These are phyloP conservation scores for Dictyostelium capitatum DNA, from an alignment of 78 protist species.

Conservation along the genomic window DNA sequence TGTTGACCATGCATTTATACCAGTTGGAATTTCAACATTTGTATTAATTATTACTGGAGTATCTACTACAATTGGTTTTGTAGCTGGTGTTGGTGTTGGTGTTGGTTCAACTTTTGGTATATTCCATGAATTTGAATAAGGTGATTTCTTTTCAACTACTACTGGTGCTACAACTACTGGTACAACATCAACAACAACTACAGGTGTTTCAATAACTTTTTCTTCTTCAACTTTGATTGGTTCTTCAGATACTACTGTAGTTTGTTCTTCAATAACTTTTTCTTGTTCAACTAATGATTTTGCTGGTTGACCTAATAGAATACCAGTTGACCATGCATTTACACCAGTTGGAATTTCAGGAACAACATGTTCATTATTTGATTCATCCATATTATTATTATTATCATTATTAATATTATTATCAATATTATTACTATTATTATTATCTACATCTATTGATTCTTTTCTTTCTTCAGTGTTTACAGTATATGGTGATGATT, in stretches of 20 bases:
- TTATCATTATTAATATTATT: background rate
- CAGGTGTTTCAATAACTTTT: background rate
- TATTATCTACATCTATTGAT: background rate
- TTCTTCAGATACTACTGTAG: constrained; percentile 12
- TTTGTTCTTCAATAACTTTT: background rate
- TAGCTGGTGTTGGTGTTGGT: background rate
- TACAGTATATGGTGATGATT: constrained; percentile 15
- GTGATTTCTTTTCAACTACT: constrained; percentile 1
- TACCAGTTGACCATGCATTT: constrained; percentile 81
- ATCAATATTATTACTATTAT: background rate
- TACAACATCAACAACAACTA: constrained; percentile 3
- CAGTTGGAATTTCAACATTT: constrained; percentile 33
- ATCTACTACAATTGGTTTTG: background rate
- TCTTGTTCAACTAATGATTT: background rate
- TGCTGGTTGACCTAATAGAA: constrained; percentile 43
- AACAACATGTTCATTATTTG: background rate
- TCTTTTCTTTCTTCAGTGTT: constrained; percentile 30
- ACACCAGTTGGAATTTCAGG: constrained; percentile 71
- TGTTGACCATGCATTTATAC: constrained; percentile 76
- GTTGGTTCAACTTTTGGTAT: background rate
- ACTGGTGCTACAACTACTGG: background rate
- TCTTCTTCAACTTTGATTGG: background rate
- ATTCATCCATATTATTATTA: background rate
- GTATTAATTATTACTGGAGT: background rate
- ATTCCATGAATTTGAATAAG: constrained; percentile 12